Evolutionary conservation across 768 basidiomycete genomes (phyloP), one percentile per base, ranked within the genome.

Genomic region (Boletales sp.): DNA sequence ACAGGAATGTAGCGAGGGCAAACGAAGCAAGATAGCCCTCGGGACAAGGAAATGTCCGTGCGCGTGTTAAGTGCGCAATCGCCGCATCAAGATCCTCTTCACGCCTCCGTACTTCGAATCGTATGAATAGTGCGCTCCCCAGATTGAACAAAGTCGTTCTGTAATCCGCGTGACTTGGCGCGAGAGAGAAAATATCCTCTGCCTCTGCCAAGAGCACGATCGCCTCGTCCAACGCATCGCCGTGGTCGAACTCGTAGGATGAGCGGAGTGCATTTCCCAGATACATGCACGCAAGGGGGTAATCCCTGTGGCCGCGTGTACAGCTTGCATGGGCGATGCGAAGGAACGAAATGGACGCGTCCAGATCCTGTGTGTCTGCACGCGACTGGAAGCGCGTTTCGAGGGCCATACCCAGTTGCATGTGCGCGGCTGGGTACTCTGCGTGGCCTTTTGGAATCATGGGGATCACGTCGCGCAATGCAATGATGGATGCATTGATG

Each of bases 151-250:
- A 50, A 14, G 30, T 42, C 0, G 8, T n/a, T 34, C 41, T 50
- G 49, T 53, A 52, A 17, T 57, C 43, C 2, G 30, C 3, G 2
- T 55, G 42, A 11, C 48, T 34, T 2, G 54, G 44, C 2, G 41
- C 44, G 4, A 7, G 7, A 9, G 64, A 40, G 31, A 56, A 31
- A 3, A 49, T 25, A 19, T 54, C 59, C 19, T 62, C 59, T 1
- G 46, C 59, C 28, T 59, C 55, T n/a, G 53, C 30, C 34, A 66
- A 40, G 17, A 56, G 50, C 5, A 60, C 54, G 36, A 69, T 58
- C 3, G 57, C 53, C 33, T 61, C 59, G 14, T 70, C 62, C 19
- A 68, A 46, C 5, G 36, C 43, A 38, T 54, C 58, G 4, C 45
- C n/a, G 6, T 40, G 25, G n/a, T 49, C 31, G 21, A 21, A 38